These are phyloP conservation scores for Arabidopsis thaliana DNA, from an alignment of 345 rosid species.

Conservation along the genomic window DNA sequence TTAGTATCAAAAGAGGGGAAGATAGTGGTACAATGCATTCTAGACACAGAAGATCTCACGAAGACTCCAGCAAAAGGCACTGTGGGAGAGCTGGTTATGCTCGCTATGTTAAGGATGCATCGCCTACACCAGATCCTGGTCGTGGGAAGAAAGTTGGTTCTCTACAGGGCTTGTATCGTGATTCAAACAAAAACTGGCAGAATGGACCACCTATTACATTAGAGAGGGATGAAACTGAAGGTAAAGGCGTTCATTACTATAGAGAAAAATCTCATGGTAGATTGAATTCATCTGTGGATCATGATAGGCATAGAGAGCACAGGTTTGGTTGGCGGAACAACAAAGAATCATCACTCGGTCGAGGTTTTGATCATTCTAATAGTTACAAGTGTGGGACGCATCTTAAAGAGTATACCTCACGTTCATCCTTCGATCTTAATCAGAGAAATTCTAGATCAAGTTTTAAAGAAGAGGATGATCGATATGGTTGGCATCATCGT, in stretches of 20 bases:
- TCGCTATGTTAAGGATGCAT: conserved; percentile 38
- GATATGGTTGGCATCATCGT: conserved; percentile 36
- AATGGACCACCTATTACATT: conserved; percentile 14
- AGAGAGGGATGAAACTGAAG: conserved; percentile 31
- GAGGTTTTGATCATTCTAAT: conserved; percentile 36
- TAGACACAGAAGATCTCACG: conserved; percentile 34
- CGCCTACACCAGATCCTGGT: conserved; percentile 35
- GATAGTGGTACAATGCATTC: conserved; percentile 36
- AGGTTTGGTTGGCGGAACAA: conserved; percentile 39
- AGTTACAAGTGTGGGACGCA: conserved; percentile 42
- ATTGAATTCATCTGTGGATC: conserved; percentile 41
- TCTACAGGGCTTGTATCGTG: conserved; percentile 33
- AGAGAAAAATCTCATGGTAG: conserved; percentile 37
- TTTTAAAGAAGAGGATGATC: conserved; percentile 46
- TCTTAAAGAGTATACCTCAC: conserved; percentile 34
- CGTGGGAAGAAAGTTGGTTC: conserved; percentile 26
- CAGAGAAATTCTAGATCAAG: conserved; percentile 34
- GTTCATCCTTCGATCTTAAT: conserved; percentile 31
- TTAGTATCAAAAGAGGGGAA: conserved; percentile 28
- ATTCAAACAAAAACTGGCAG: conserved; percentile 28
- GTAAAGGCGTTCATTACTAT: conserved; percentile 31
- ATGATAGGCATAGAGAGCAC: conserved; percentile 43
- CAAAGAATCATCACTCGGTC: conserved; percentile 40
- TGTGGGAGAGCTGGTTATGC: conserved; percentile 38
- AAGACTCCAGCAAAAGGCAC: conserved; percentile 32